phyloP scores from a whole-genome alignment of 805 yeast genomes.

The Kluyveromyces siamensis region DNA sequence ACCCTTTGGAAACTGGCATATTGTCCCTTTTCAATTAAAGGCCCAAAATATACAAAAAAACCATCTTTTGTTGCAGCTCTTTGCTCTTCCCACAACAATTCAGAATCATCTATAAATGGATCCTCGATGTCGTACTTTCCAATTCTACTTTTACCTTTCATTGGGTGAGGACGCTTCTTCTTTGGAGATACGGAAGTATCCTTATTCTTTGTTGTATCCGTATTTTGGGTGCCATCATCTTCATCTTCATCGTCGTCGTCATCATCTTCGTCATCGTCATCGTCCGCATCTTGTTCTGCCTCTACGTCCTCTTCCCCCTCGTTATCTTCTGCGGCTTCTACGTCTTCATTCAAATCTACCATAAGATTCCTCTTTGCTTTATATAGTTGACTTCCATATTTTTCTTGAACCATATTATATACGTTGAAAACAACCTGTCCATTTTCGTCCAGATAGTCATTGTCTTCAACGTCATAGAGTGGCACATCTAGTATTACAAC shows the following conservation, averaged over 20 bases:
- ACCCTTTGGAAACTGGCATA: constrained; percentile 39
- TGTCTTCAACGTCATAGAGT: constrained; percentile 15
- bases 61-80: constrained; percentile 91
- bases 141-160: constrained; percentile 58
- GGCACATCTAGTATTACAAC: constrained; percentile 24
- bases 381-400: constrained; percentile 8
- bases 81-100: constrained; percentile 86
- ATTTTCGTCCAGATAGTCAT: constrained; percentile 28
- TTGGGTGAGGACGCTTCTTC: constrained; percentile 28
- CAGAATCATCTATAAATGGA: constrained; percentile 95
- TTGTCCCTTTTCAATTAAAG: constrained; percentile 57
- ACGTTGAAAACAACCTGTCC: constrained; percentile 27
- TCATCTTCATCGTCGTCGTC: constrained; percentile 19
- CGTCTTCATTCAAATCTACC: constrained; percentile 13
- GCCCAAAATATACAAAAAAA: constrained; percentile 91
- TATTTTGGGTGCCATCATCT: constrained; percentile 14
- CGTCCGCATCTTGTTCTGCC: constrained; percentile 15
- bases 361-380: constrained; percentile 16
- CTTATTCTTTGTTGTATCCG: constrained; percentile 9
- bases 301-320: constrained; percentile 7
- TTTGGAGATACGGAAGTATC: constrained; percentile 14
- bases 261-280: constrained; percentile 21
- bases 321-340: constrained; percentile 5
- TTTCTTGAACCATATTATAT: constrained; percentile 16
- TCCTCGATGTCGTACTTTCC: constrained; percentile 90